These are phyloP conservation scores for Auricularia sp. DNA, from an alignment of 768 basidiomycete species.

Conservation along the genomic window DNA sequence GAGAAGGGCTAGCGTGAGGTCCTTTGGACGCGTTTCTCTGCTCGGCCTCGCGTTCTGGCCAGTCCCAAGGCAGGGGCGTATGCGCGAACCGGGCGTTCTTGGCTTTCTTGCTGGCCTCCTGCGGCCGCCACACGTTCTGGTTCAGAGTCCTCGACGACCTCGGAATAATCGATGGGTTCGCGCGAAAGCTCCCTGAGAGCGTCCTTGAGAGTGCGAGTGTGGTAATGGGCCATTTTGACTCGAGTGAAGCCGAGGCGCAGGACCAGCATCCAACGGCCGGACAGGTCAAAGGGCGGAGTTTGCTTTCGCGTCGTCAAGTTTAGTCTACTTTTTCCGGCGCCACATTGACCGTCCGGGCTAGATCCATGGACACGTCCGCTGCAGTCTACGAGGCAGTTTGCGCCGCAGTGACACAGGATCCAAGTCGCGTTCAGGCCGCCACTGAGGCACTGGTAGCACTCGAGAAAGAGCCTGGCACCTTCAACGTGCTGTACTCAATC, in stretches of 20 bases:
- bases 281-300: background rate
- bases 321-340: background rate
- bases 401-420: slow-evolving; percentile 66
- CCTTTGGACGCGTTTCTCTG: no score
- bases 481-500: slow-evolving; percentile 63
- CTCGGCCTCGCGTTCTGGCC: background rate
- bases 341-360: background rate
- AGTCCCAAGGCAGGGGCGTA: background rate
- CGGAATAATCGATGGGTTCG: background rate
- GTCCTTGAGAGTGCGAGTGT: background rate
- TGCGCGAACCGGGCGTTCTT: background rate
- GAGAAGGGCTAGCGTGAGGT: background rate
- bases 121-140: slow-evolving; percentile 42
- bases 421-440: slow-evolving; percentile 36
- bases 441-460: slow-evolving; percentile 57
- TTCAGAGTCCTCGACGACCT: slow-evolving; percentile 57
- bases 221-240: background rate
- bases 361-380: background rate
- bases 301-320: background rate
- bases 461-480: slow-evolving; percentile 60
- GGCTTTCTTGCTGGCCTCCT: background rate
- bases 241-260: background rate
- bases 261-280: no score
- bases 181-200: background rate
- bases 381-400: slow-evolving; percentile 49